Conservation (phyloP, 2,329 filamentous ascomycete genomes). For the Chrysoporthe austroafricana region DNA sequence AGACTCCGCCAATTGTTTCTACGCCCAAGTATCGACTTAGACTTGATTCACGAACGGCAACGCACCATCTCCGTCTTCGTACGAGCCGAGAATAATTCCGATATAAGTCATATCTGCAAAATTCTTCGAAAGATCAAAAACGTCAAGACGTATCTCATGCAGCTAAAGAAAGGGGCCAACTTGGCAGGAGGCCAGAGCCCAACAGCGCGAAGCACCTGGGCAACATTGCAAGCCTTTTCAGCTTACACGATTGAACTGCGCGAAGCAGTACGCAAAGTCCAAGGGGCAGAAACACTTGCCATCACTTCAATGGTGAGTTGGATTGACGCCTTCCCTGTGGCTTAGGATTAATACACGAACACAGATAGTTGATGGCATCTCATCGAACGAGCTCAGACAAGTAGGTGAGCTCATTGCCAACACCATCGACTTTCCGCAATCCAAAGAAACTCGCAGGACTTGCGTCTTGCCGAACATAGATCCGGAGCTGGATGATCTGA, state of each 20-base stretch:
- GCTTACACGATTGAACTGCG: slow-evolving; percentile 71
- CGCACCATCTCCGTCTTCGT: slow-evolving; percentile 69
- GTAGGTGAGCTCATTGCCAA: slow-evolving; percentile 74
- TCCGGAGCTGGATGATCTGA: slow-evolving; percentile 74
- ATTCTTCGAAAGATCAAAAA: slow-evolving; percentile 75
- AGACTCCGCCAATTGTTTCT: slow-evolving; percentile 81
- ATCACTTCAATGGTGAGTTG: slow-evolving; percentile 57
- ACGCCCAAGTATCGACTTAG: slow-evolving; percentile 71
- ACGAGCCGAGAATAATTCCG: slow-evolving; percentile 66
- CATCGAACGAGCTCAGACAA: slow-evolving; percentile 60
- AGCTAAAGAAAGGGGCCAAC: slow-evolving; percentile 79
- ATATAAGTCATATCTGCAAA: slow-evolving; percentile 59
- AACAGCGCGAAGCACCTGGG: slow-evolving; percentile 72
- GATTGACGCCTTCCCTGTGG: slow-evolving; percentile 6
- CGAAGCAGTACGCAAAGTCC: slow-evolving; percentile 63
- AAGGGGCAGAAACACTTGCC: slow-evolving; percentile 53
- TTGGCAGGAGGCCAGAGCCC: slow-evolving; percentile 50
- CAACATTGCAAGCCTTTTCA: slow-evolving; percentile 71
- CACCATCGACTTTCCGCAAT: slow-evolving; percentile 80
- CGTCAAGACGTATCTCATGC: slow-evolving; percentile 68
- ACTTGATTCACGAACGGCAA: slow-evolving; percentile 72
- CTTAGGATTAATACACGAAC: slow-evolving; percentile 15
- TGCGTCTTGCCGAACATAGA: slow-evolving; percentile 76
- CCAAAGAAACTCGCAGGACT: slow-evolving; percentile 70
- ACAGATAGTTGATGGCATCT: slow-evolving; percentile 63